Percentiles rank a stretch among this genome's conserved stretches.
Evolutionary conservation across 1,139 yeast genomes (phyloP).

Genomic region (Candida glucosophila): DNA sequence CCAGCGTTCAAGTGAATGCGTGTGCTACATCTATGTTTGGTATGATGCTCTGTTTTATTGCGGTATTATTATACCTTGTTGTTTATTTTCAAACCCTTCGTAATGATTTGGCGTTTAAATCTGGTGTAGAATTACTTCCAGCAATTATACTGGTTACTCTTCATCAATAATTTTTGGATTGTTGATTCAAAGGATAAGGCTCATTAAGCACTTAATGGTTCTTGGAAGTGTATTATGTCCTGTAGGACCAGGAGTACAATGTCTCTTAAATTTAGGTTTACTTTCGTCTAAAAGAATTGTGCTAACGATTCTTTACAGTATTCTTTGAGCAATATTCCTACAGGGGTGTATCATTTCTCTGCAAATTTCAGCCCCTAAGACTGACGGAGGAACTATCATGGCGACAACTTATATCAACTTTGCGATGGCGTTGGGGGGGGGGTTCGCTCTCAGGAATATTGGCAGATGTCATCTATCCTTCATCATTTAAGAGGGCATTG

Average conservation of each 20-base stretch:
- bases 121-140: slow-evolving; percentile 54
- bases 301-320: slow-evolving; percentile 42
- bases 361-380: slow-evolving; percentile 48
- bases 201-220: slow-evolving; percentile 39
- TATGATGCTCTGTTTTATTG: slow-evolving; percentile 38
- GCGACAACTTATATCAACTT: slow-evolving; percentile 43
- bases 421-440: slow-evolving; percentile 39
- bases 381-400: slow-evolving; percentile 40
- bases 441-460: slow-evolving; percentile 38
- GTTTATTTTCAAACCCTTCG: slow-evolving; percentile 50
- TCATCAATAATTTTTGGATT: slow-evolving; percentile 40
- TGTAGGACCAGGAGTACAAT: slow-evolving; percentile 45
- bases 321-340: slow-evolving; percentile 44
- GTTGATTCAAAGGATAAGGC: slow-evolving; percentile 35
- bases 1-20: slow-evolving; percentile 24
- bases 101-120: slow-evolving; percentile 40
- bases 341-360: slow-evolving; percentile 45
- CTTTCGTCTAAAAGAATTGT: slow-evolving; percentile 39
- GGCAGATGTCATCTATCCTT: slow-evolving; percentile 38
- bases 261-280: slow-evolving; percentile 30
- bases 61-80: slow-evolving; percentile 35
- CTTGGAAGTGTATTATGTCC: slow-evolving; percentile 35
- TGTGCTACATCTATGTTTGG: slow-evolving; percentile 30
- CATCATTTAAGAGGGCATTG: slow-evolving; percentile 6
- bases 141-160: slow-evolving; percentile 44